Conservation (phyloP, 164 flowering plant species). For the Annona squamosa region DNA sequence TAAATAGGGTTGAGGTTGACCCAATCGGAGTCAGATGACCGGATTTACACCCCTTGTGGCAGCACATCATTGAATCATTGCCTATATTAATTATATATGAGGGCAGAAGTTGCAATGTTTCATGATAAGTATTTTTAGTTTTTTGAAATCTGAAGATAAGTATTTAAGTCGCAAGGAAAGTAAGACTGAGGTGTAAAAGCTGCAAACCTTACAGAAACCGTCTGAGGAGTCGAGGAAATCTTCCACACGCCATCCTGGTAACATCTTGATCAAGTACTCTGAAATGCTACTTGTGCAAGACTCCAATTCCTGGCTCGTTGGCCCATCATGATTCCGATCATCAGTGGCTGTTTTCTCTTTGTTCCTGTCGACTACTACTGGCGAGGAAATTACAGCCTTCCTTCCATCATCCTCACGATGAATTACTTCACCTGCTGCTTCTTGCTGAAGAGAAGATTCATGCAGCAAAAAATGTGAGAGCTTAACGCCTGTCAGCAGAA, state of each 20-base stretch:
- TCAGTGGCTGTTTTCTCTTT: not conserved
- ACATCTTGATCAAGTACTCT: slow-evolving; percentile 69
- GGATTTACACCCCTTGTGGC: too few relatives aligned
- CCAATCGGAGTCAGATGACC: too few relatives aligned
- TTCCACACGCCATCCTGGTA: slow-evolving; percentile 94
- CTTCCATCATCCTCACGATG: not conserved
- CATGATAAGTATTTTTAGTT: too few relatives aligned
- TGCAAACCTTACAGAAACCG: slow-evolving; percentile 63
- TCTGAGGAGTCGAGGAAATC: slow-evolving; percentile 56
- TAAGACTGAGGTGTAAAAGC: too few relatives aligned
- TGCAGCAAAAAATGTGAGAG: slow-evolving; percentile 35
- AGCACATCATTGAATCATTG: too few relatives aligned
- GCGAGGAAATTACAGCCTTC: not conserved
- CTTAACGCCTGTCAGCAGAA: slow-evolving; percentile 78
- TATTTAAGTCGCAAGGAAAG: too few relatives aligned
- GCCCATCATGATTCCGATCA: not conserved
- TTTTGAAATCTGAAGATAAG: too few relatives aligned
- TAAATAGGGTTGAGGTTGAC: too few relatives aligned
- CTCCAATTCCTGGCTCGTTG: slow-evolving; percentile 7
- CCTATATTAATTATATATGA: too few relatives aligned
- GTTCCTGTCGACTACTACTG: not conserved
- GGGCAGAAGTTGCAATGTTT: too few relatives aligned
- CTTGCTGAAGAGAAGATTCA: slow-evolving; percentile 8
- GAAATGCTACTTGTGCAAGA: slow-evolving; percentile 62
- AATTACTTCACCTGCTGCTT: not conserved